These are phyloP conservation scores for Colletotrichum sojae DNA, from an alignment of 2,329 filamentous ascomycete species.

Conservation along the genomic window DNA sequence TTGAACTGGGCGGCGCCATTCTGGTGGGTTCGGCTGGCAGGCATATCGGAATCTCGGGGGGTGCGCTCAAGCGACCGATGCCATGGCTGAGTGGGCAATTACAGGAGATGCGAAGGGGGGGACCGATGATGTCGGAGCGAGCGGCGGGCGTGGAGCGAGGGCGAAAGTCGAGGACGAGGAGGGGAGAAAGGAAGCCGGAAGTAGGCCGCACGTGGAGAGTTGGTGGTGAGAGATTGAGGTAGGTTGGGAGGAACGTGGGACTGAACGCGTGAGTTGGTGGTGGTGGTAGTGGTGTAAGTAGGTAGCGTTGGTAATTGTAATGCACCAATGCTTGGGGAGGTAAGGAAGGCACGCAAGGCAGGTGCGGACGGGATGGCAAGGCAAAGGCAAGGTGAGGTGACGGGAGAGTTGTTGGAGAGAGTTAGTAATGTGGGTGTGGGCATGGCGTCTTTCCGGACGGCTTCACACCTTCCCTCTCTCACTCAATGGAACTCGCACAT, in stretches of 20 bases:
- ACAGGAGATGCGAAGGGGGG: constrained; percentile 27
- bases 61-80: constrained; percentile 47
- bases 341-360: constrained; percentile 7
- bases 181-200: constrained; percentile 15
- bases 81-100: constrained; percentile 52
- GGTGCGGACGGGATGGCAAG: constrained; percentile 21
- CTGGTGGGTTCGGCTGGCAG: constrained; percentile 65
- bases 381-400: constrained; percentile 29
- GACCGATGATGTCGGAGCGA: constrained; percentile 34
- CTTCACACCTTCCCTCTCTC: constrained; percentile 22
- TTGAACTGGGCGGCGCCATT: constrained; percentile 73
- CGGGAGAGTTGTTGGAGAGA: constrained; percentile 32
- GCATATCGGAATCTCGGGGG: constrained; percentile 57
- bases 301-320: constrained; percentile 18
- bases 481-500: constrained; percentile 7
- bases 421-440: constrained; percentile 41
- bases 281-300: constrained; percentile 7
- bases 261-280: constrained; percentile 13
- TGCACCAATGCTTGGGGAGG: constrained; percentile 19
- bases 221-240: constrained; percentile 17
- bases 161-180: constrained; percentile 43
- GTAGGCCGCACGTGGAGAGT: constrained; percentile 24
- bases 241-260: constrained; percentile 28
- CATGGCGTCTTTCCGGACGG: constrained; percentile 36
- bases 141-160: constrained; percentile 5